These are phyloP conservation scores for Pleurotus salmoneostramineus DNA, from an alignment of 768 basidiomycete genomes.

Conservation along the genomic window DNA sequence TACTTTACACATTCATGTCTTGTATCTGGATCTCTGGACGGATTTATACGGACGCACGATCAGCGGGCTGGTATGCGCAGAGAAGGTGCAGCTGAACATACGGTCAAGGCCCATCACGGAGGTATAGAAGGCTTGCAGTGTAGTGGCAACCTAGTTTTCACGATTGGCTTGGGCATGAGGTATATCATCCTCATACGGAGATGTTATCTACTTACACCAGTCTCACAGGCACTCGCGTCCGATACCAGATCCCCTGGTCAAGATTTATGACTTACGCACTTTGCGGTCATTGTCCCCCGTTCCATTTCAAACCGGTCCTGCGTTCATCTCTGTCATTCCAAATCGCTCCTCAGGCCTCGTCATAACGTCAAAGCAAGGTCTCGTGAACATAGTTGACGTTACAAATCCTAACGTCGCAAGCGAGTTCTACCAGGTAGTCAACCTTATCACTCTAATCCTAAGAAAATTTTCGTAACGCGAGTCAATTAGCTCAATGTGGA, in stretches of 20 bases:
- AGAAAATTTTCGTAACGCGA: slow-evolving; percentile 2
- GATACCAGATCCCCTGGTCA: slow-evolving; percentile 87
- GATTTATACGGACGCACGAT: slow-evolving; percentile 68
- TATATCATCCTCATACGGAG: slow-evolving; percentile 20
- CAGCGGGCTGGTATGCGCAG: slow-evolving; percentile 57
- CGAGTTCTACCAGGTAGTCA: slow-evolving; percentile 76
- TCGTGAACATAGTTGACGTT: slow-evolving; percentile 83
- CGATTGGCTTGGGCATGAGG: slow-evolving; percentile 87
- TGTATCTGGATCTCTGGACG: slow-evolving; percentile 70
- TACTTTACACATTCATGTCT: slow-evolving; percentile 61
- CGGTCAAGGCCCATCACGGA: slow-evolving; percentile 75
- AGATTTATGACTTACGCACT: slow-evolving; percentile 85
- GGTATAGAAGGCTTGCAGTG: slow-evolving; percentile 82
- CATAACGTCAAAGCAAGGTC: slow-evolving; percentile 75
- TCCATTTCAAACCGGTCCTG: slow-evolving; percentile 82
- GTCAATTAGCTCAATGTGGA: slow-evolving; percentile 52
- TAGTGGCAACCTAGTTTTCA: slow-evolving; percentile 77
- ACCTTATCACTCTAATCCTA: neutral
- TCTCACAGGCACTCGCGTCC: slow-evolving; percentile 75
- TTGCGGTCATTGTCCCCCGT: slow-evolving; percentile 82
- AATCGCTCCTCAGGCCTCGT: slow-evolving; percentile 70
- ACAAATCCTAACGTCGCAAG: slow-evolving; percentile 60
- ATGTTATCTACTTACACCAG: neutral
- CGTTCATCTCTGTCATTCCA: slow-evolving; percentile 80
- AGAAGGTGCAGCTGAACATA: slow-evolving; percentile 42